phyloP scores from a whole-genome alignment of 768 basidiomycete genomes.

The Lepiota venenata region DNA sequence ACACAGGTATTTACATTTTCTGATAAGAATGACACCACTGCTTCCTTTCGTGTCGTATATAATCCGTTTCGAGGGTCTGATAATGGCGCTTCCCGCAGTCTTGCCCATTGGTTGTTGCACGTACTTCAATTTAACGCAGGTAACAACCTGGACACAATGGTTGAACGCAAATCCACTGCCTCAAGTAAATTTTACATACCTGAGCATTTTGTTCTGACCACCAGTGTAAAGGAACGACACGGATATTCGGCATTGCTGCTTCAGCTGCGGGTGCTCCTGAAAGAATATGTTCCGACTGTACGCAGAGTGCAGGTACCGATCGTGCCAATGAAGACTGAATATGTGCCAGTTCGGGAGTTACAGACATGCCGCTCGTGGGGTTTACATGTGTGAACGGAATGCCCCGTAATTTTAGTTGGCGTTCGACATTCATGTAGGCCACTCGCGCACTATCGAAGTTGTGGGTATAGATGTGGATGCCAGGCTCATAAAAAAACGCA shows the following conservation, averaged over 20 bases:
- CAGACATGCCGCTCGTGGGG: conserved; percentile 40
- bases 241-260: conserved; percentile 90
- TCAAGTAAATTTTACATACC: conserved; percentile 22
- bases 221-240: conserved; percentile 87
- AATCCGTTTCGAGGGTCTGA: conserved; percentile 83
- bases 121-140: conserved; percentile 87
- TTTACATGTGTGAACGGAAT: conserved; percentile 79
- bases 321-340: conserved; percentile 72
- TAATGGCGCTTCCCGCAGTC: conserved; percentile 58
- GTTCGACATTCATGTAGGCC: conserved; percentile 85
- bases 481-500: conserved; percentile 25
- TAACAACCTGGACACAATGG: conserved; percentile 57
- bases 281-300: conserved; percentile 77
- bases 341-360: conserved; percentile 45
- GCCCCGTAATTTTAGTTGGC: conserved; percentile 76
- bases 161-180: neutral
- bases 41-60: conserved; percentile 87
- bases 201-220: conserved; percentile 81
- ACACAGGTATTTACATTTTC: conserved; percentile 87
- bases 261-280: conserved; percentile 84
- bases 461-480: neutral
- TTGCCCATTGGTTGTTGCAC: conserved; percentile 85
- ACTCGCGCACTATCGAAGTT: conserved; percentile 67
- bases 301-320: conserved; percentile 80
- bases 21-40: conserved; percentile 85